Base-by-base conservation (phyloP, 495 filamentous ascomycete species). In the Neurospora cerealis region DNA sequence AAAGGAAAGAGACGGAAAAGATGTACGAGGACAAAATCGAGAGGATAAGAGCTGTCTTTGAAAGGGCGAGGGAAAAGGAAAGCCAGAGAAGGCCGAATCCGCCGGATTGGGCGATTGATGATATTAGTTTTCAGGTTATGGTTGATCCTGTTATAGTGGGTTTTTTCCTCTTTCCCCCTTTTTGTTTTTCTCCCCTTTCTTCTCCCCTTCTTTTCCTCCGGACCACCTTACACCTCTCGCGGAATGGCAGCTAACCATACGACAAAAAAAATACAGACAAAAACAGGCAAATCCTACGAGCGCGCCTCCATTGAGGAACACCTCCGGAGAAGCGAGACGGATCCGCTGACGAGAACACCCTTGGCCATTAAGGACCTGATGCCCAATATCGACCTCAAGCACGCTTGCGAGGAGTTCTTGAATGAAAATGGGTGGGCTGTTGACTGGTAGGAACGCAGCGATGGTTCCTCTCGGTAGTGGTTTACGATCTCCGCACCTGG, bases 91-190 rank as follows among this genome's bases (percentile, higher is more conserved):
- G 93, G 2, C 11, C 13, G 72, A 83, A 91, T 75, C 92, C 97
- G 3, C 95, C 96, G 0, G 95, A 97, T 74, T 93, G 93, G 85
- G 85, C 93, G 0, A 86, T 99, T 60, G 96, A 98, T 78, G 91
- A 90, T 32, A 98, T 99, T 70, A 93, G 91, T 1, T 98, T 98
- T 76, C 87, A 89, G 44, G 87, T 98, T 74, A 97, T 99, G 95
- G 87, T 95, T 76, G 96, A 99, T 82, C 96, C 93, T 5, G 93
- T 96, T 15, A 86, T 95, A 21, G 89, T 91, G 82, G 78, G 87
- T 84, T 5, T 69, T 40, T 39, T 71, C 10, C 10, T 46, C 42
- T 41, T 11, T 7, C 21, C 4, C 17, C 8, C 5, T 70, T 21
- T 34, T 13, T 6, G 10, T 19, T 32, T 19, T 17, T 73, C 69